A percentile compares a stretch with the other conserved stretches of the same genome.
These are phyloP conservation scores for Aspergillus aculeatus DNA, from an alignment of 2,329 filamentous ascomycete genomes.

Conservation along the genomic window DNA sequence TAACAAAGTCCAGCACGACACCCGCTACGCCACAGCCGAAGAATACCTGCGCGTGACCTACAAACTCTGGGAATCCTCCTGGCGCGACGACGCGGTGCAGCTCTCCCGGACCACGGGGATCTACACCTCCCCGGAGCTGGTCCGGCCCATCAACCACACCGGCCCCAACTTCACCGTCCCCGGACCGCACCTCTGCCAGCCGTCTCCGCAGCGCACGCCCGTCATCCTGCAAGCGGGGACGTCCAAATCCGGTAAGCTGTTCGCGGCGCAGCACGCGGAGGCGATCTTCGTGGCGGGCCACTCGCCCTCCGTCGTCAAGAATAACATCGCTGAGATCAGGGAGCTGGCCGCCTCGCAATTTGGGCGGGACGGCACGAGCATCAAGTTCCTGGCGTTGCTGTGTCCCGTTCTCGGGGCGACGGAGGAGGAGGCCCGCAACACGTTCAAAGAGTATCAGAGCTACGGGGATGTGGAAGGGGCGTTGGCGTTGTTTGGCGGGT, in stretches of 20 bases:
- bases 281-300: conserved; percentile 69
- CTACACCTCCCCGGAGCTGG: conserved; percentile 58
- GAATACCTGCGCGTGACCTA: conserved; percentile 65
- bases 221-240: conserved; percentile 70
- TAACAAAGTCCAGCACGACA: conserved; percentile 54
- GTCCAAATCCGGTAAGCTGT: conserved; percentile 63
- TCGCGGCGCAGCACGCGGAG: conserved; percentile 69
- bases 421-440: conserved; percentile 64
- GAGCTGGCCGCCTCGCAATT: conserved; percentile 51
- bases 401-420: conserved; percentile 65
- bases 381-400: conserved; percentile 68
- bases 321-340: conserved; percentile 63
- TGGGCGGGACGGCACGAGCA: conserved; percentile 57
- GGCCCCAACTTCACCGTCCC: conserved; percentile 65
- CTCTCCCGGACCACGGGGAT: conserved; percentile 58
- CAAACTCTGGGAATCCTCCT: conserved; percentile 67
- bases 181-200: conserved; percentile 65
- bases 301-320: conserved; percentile 60
- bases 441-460: conserved; percentile 60
- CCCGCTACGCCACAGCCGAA: conserved; percentile 62
- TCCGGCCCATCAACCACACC: conserved; percentile 65
- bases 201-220: conserved; percentile 66
- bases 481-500: conserved; percentile 69
- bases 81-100: conserved; percentile 65
- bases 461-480: conserved; percentile 67